Percentiles rank a stretch among this genome's conserved stretches.
Evolutionary conservation across 768 basidiomycete species (phyloP).

Genomic region (Russula compacta): DNA sequence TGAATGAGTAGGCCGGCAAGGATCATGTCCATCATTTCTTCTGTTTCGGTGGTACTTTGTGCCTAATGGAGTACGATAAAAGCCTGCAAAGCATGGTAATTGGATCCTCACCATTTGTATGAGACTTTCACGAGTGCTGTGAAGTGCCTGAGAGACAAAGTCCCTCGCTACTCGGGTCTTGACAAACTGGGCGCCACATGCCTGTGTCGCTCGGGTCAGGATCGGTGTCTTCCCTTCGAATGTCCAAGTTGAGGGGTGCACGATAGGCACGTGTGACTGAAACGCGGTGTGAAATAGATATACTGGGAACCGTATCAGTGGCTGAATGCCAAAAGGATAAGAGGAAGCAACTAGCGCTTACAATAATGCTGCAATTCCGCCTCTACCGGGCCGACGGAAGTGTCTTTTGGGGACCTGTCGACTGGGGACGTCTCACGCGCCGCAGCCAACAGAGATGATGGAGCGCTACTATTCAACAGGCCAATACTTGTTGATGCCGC

Average conservation of each 20-base stretch:
- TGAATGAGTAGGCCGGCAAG: slow-evolving; percentile 38
- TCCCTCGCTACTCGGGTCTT: slow-evolving; percentile 34
- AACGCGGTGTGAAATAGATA: slow-evolving; percentile 45
- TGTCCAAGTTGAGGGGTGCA: slow-evolving; percentile 43
- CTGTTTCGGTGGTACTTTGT: slow-evolving; percentile 9
- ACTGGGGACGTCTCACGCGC: slow-evolving; percentile 8
- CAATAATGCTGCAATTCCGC: slow-evolving; percentile 39
- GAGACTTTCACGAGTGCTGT: slow-evolving; percentile 36
- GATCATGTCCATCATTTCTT: slow-evolving; percentile 27
- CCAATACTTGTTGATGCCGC: background rate
- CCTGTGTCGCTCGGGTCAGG: slow-evolving; percentile 42
- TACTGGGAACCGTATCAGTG: slow-evolving; percentile 24
- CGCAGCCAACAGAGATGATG: slow-evolving; percentile 5
- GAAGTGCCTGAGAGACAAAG: slow-evolving; percentile 38
- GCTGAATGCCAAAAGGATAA: slow-evolving; percentile 11
- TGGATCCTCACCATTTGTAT: slow-evolving; percentile 40
- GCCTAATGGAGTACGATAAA: slow-evolving; percentile 8
- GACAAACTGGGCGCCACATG: slow-evolving; percentile 45
- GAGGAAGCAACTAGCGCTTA: slow-evolving; percentile 23
- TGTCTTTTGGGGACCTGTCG: slow-evolving; percentile 1
- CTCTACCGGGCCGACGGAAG: slow-evolving; percentile 13
- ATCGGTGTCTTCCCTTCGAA: slow-evolving; percentile 37
- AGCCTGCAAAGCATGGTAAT: background rate
- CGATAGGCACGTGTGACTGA: slow-evolving; percentile 39
- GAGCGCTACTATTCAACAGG: background rate